These are phyloP conservation scores for Pseudozyma tsukubaensis DNA, from an alignment of 1,284 basidiomycete genomes.

Conservation along the genomic window DNA sequence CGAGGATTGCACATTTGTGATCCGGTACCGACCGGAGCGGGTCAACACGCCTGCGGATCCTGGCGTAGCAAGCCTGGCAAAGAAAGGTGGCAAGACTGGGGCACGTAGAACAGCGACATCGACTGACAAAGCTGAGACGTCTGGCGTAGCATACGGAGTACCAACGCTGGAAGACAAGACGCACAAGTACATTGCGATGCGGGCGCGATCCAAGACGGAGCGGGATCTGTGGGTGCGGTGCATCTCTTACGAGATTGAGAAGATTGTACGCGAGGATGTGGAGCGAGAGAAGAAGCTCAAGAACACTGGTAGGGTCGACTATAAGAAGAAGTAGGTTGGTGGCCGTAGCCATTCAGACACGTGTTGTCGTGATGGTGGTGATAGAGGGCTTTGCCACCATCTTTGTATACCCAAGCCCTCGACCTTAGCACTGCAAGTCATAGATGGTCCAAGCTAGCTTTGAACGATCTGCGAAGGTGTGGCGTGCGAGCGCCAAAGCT, in stretches of 20 bases:
- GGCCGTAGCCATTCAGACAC: neutral
- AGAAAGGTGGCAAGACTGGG: constrained; percentile 16
- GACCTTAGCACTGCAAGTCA: neutral
- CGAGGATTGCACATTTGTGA: constrained; percentile 67
- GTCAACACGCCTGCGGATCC: constrained; percentile 48
- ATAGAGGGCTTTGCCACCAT: neutral
- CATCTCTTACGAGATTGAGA: constrained; percentile 83
- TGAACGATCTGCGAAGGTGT: neutral
- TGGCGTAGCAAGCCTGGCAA: constrained; percentile 12
- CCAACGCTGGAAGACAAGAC: constrained; percentile 75
- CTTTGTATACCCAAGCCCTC: constrained; percentile 8
- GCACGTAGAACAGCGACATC: neutral
- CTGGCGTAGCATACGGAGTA: constrained; percentile 43
- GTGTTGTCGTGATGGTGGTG: neutral
- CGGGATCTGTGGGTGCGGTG: constrained; percentile 89
- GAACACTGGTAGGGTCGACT: constrained; percentile 49
- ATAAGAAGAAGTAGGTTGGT: constrained; percentile 11
- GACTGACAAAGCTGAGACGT: constrained; percentile 6
- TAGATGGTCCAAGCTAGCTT: neutral
- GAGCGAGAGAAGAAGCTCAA: constrained; percentile 65
- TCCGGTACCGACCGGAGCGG: constrained; percentile 59
- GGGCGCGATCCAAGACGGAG: constrained; percentile 81
- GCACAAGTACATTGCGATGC: constrained; percentile 76
- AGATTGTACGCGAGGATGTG: constrained; percentile 70
- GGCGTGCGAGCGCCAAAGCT: neutral